Base-by-base conservation (phyloP, 208 protist genomes). In the Trypanosoma vivax region DNA sequence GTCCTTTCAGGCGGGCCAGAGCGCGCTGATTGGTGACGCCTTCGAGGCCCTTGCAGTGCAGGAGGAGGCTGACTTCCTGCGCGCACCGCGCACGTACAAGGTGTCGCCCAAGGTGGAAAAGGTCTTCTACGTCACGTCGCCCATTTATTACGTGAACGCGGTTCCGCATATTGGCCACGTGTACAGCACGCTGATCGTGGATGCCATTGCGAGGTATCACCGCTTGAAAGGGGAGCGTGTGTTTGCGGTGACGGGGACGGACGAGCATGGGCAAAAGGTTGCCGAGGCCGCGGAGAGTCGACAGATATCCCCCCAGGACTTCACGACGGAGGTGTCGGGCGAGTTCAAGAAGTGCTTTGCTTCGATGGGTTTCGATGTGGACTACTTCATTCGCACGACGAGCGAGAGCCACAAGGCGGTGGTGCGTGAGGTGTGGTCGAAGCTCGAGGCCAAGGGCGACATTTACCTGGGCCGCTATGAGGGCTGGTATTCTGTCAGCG, bases 251-350 rank as follows among this genome's bases (percentile, higher is more conserved):
- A 99, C 97, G 6, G 98, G 98, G 34, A 99, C 96, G 1, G 98
- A 99, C 67, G 98, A 99, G 74, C 98, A 99, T 72, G 98, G 98
- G 11, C 82, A 91, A 47, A 99, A 99, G 80, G 81, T 99, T n/a
- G 78, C 78, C 6, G 84, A 97, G 77, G 83, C 92, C 4, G 96
- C 96, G 1, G 49, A 65, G 28, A 64, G 76, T 42, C 64, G 75
- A 29, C 66, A 73, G 5, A 34, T 95, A 29, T 71, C 72, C 10
- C 84, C 94, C 30, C 72, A 94, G 42, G 78, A 90, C 18, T 98
- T 97, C 73, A 96, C 83, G 33, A 92, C 97, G 21, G 39, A 70
- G 13, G 77, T 97, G 25, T 80, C 92, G 7, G 51, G 72, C n/a
- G 69, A 73, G 45, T 99, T 99, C 73, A 76, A 87, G 52, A 46